Conservation (phyloP, 169 alveolate species). For the Cyclospora cayetanensis region DNA sequence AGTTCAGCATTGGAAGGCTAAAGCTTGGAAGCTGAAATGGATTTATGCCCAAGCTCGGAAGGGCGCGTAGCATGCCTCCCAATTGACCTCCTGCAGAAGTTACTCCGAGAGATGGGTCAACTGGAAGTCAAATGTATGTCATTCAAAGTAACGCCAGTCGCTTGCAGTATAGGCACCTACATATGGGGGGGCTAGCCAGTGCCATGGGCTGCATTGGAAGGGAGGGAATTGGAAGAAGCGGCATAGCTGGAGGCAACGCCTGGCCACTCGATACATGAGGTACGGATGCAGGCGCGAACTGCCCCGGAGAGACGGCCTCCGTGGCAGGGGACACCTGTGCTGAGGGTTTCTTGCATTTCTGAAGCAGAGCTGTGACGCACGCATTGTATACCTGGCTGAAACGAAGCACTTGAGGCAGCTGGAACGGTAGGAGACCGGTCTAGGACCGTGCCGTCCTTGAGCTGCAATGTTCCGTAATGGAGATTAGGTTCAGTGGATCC, state of each 20-base stretch:
- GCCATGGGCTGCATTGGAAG: neutral
- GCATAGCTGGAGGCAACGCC: neutral
- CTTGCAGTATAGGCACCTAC: neutral
- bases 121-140: neutral
- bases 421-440: neutral
- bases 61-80: neutral
- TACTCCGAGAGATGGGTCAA: neutral
- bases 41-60: neutral
- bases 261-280: neutral
- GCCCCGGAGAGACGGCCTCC: neutral
- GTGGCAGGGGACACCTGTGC: neutral
- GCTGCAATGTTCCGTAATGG: constrained; percentile 9
- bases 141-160: neutral
- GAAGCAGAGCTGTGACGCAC: neutral
- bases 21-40: neutral
- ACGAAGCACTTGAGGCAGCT: neutral
- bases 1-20: neutral
- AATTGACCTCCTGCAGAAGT: neutral
- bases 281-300: neutral
- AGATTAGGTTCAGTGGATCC: neutral
- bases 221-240: neutral
- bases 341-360: neutral
- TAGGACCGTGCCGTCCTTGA: neutral
- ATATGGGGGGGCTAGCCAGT: neutral
- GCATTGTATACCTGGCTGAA: neutral